Evolutionary conservation across 1,139 yeast species (phyloP), one percentile per base, ranked within the genome.

Genomic region (Pichia sp.): DNA sequence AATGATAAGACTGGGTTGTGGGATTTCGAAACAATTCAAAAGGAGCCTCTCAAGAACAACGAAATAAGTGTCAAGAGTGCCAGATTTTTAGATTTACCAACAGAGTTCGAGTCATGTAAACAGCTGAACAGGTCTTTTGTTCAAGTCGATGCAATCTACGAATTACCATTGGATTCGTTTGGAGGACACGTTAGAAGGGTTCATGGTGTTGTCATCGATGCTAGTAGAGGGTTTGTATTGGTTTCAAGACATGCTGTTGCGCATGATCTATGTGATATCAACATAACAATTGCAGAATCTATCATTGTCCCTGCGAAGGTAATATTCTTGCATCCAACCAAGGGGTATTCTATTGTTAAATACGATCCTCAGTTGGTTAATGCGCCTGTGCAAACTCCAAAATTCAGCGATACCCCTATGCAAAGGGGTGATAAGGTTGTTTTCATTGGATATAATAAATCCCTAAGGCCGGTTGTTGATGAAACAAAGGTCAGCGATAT

Each of bases 1-100:
- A 89, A 92, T 67, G 96, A 90, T 67, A 69, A 64, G 10, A 84
- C 95, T 1, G 97, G 98, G 3, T 70, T 90, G 36, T 92, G 97
- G 97, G 96, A 90, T 67, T 88, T 84, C 67, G 76, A 77, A 11
- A 80, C 82, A 44, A 69, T 90, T 38, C 92, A 86, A 58, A 84
- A 82, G 15, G 70, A 75, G 42, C 84, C 92, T 3, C 1, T 67
- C 68, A 29, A 77, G 84, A 16, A 64, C 77, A 13, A 66, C 69
- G 32, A 43, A 51, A 32, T 57, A 8, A 45, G 48, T 15, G 84
- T 90, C 2, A 85, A 80, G 60, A 73, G 77, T 51, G 96, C 95
- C 3, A 84, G 81, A 64, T 87, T 82, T 64, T 78, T 86, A 48
- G 90, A 87, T 58, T 76, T 87, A 34, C 88, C 90, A 34, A 75